Conservation (phyloP, 1,284 basidiomycete species). For the Trichosporon coremiiforme region DNA sequence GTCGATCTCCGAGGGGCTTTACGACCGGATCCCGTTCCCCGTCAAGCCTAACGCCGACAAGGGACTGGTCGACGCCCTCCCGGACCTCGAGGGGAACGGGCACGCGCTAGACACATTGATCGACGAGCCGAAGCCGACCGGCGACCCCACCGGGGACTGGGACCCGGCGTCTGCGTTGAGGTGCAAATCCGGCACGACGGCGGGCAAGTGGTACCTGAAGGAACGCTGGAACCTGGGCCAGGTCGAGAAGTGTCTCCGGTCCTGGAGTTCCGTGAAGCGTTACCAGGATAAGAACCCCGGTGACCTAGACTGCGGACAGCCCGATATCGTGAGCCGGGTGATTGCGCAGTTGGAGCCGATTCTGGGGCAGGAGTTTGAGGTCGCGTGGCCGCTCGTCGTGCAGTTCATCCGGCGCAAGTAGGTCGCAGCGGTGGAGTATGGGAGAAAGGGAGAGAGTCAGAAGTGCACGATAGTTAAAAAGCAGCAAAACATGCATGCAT, state of each 20-base stretch:
- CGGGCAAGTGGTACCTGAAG: slow-evolving; percentile 63
- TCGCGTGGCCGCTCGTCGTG: slow-evolving; percentile 19
- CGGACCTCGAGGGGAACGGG: slow-evolving; percentile 60
- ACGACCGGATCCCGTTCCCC: slow-evolving; percentile 69
- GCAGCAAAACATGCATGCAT: background rate
- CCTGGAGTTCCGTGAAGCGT: slow-evolving; percentile 70
- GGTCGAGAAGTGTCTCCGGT: slow-evolving; percentile 69
- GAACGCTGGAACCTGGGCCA: slow-evolving; percentile 67
- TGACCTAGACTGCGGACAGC: slow-evolving; percentile 59
- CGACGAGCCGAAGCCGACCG: slow-evolving; percentile 32
- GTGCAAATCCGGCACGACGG: slow-evolving; percentile 25
- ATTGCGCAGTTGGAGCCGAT: slow-evolving; percentile 61
- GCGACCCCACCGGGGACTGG: slow-evolving; percentile 28
- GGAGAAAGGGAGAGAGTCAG: background rate
- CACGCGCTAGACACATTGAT: slow-evolving; percentile 22
- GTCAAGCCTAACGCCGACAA: slow-evolving; percentile 29
- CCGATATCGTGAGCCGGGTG: slow-evolving; percentile 68
- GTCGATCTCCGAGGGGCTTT: slow-evolving; percentile 69
- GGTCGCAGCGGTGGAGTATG: background rate
- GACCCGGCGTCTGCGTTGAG: slow-evolving; percentile 36
- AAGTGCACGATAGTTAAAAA: background rate
- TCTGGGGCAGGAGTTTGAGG: slow-evolving; percentile 45
- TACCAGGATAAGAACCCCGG: slow-evolving; percentile 68
- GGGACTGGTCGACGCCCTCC: slow-evolving; percentile 48
- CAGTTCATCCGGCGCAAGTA: slow-evolving; percentile 18